A percentile compares a stretch with the other conserved stretches of the same genome.
phyloP scores from a whole-genome alignment of 2,329 filamentous ascomycete genomes.

The Berkeleyomyces rouxiae region DNA sequence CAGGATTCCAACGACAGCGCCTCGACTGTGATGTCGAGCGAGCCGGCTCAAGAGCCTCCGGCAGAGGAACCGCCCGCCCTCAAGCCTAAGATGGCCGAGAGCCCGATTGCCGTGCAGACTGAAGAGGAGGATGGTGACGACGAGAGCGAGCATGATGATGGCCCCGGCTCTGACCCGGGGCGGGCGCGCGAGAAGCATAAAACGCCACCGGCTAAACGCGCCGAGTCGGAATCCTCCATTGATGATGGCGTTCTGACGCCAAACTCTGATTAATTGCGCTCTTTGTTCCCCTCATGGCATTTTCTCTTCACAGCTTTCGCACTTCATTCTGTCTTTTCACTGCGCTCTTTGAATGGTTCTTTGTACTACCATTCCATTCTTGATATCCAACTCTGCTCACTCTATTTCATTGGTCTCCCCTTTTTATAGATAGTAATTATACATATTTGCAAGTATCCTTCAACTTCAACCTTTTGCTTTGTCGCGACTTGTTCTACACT shows the following conservation, averaged over 20 bases:
- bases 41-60: not conserved
- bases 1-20: slow-evolving; percentile 20
- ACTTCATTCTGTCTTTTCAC: not conserved
- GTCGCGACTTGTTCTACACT: not conserved
- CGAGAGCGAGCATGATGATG: not conserved
- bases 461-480: not conserved
- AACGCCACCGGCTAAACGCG: not conserved
- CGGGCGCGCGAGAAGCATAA: not conserved
- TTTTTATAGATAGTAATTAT: not conserved
- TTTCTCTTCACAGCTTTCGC: not conserved
- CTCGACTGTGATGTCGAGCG: not conserved
- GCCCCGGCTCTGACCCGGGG: not conserved
- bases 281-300: not conserved
- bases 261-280: not conserved
- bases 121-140: slow-evolving; percentile 6
- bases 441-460: not conserved
- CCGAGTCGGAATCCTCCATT: not conserved
- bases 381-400: too few relatives aligned
- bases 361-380: too few relatives aligned
- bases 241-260: not conserved
- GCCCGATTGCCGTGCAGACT: not conserved
- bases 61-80: not conserved
- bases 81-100: not conserved
- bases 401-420: too few relatives aligned
- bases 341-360: too few relatives aligned